Percentiles rank a stretch among this genome's conserved stretches.
Evolutionary conservation across 1,284 basidiomycete species (phyloP).

Genomic region (Malassezia sympodialis): DNA sequence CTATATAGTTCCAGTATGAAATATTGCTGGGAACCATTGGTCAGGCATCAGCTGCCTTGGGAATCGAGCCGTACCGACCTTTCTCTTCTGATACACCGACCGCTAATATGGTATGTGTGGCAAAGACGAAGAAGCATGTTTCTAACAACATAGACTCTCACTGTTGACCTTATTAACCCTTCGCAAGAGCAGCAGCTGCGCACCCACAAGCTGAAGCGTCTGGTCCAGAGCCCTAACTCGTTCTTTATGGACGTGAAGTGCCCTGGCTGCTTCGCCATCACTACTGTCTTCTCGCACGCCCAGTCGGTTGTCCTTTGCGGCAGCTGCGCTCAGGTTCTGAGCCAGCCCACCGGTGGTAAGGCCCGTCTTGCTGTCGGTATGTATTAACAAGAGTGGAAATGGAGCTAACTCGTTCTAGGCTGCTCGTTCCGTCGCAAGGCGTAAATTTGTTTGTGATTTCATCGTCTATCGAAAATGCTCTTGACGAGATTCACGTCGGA

Average conservation of each 20-base stretch:
- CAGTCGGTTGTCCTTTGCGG: slow-evolving; percentile 86
- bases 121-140: background rate
- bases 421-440: slow-evolving; percentile 45
- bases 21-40: background rate
- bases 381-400: slow-evolving; percentile 43
- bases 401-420: slow-evolving; percentile 15
- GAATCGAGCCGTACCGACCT: background rate
- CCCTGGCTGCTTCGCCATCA: slow-evolving; percentile 88
- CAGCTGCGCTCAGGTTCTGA: slow-evolving; percentile 86
- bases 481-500: background rate
- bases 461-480: background rate
- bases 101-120: slow-evolving; percentile 6
- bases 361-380: slow-evolving; percentile 93
- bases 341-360: slow-evolving; percentile 98
- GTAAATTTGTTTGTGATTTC: slow-evolving; percentile 18
- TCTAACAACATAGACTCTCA: slow-evolving; percentile 68
- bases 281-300: slow-evolving; percentile 88
- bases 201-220: slow-evolving; percentile 92
- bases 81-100: background rate
- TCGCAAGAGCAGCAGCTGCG: slow-evolving; percentile 64
- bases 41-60: background rate
- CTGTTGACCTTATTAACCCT: slow-evolving; percentile 95
- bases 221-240: slow-evolving; percentile 67
- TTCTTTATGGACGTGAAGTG: slow-evolving; percentile 99
- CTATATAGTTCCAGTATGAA: slow-evolving; percentile 14